Evolutionary conservation across 2,329 filamentous ascomycete genomes (phyloP), one percentile per base, ranked within the genome.

Genomic region (Penicillium sclerotigenum): DNA sequence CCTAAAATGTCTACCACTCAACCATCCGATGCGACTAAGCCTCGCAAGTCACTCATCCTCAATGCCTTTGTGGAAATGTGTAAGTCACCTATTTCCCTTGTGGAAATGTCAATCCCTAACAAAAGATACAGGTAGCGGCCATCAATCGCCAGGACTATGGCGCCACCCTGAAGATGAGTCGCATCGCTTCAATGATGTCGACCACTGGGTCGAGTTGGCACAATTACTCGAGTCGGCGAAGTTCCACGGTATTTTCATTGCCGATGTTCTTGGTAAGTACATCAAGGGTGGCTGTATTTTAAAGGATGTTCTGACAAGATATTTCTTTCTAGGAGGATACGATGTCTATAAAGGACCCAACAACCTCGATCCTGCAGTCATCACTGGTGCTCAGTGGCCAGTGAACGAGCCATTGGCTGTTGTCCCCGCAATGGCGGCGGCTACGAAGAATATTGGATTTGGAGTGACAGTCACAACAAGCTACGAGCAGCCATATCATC

Each of bases 401-500:
- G 83, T 88, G n/a, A 88, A 87, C 57, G 86, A 89, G 67, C 86
- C 86, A 0, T 66, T 89, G 1, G 80, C 81, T 1, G 79, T 85
- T 2, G 77, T 89, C 0, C 79, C 85, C 2, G 85, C 86, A 2
- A 87, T 89, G 85, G 86, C 86, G 0, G 85, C 86, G 1, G 86
- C 78, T 0, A 89, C 87, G 0, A 80, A 83, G 60, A 87, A 78
- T 56, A 80, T 90, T n/a, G 83, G 81, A 0, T 89, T 89, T 58
- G 86, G 86, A 0, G 83, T 89, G 1, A 89, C 87, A 0, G 80
- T 86, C 0, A 82, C 83, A 1, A 88, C 86, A 0, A 87, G 84
- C 0, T 89, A 89, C 59, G 86, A 89, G 67, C 81, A 85, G 65
- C 86, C 87, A 0, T 89, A 87, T 64, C 82, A 87, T 60, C 74